These are phyloP conservation scores for Gardenia jasminoides DNA, from an alignment of 257 asterid species.

Conservation along the genomic window DNA sequence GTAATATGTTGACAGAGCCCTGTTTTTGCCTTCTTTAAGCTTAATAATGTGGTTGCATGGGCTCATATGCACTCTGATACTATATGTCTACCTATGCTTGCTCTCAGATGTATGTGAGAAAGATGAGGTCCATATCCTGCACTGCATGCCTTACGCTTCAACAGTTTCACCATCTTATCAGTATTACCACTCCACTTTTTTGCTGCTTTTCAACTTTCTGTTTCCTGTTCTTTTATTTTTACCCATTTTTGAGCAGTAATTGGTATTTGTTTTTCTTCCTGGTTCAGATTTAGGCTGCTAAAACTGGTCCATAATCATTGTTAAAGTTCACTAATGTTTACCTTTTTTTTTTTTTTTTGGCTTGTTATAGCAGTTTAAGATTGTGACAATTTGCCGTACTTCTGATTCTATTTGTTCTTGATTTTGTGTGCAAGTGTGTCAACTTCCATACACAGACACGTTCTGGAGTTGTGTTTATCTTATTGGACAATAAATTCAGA, in stretches of 20 bases:
- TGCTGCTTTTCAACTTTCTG: conserved; percentile 11
- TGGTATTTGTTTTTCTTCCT: neutral
- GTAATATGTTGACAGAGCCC: conserved; percentile 46
- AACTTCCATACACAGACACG: neutral
- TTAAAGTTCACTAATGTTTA: neutral
- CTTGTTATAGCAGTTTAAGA: neutral
- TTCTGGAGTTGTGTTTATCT: neutral
- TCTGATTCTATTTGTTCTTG: neutral
- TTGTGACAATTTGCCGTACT: neutral
- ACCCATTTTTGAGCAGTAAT: neutral
- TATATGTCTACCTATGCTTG: too few relatives aligned
- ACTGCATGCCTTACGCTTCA: conserved; percentile 17
- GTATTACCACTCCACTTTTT: conserved; percentile 21
- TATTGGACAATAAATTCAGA: conserved; percentile 3
- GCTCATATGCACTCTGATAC: too few relatives aligned
- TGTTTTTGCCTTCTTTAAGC: conserved; percentile 41
- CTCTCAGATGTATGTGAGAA: too few relatives aligned
- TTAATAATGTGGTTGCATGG: conserved; percentile 21
- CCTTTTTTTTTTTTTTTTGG: neutral
- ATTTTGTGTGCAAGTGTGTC: neutral
- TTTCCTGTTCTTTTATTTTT: conserved; percentile 4
- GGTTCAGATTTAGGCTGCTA: neutral
- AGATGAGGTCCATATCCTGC: neutral
- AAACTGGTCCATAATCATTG: neutral
- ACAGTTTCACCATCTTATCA: conserved; percentile 66